Evolutionary conservation across 2,329 filamentous ascomycete species (phyloP), one percentile per base, ranked within the genome.

Genomic region (Xylaria digitata): DNA sequence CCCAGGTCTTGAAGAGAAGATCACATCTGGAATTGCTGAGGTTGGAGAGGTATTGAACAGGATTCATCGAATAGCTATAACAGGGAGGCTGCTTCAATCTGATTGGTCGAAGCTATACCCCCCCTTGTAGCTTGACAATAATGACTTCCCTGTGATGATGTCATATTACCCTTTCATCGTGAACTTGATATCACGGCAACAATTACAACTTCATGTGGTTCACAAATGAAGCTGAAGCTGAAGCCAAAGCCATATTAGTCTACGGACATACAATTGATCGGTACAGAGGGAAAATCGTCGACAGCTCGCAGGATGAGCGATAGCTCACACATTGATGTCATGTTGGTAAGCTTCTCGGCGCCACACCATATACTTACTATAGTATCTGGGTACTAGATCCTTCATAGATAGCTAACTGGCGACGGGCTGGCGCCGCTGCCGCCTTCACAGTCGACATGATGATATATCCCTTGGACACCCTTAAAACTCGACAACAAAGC

Each of bases 401-500:
- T 37, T 32, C 23, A 52, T 19, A 17, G 37, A 40, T 13, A 53
- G 43, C 68, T 66, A 34, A 70, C 40, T 13, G 7, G 37, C 17
- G 26, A 50, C 65, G 96, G 92, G 93, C 94, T 53, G 94, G 94
- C 63, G 93, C 93, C 61, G 86, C 92, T 61, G 94, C 94, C 69
- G 94, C 93, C 30, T 93, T 97, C 77, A 90, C 91, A 0, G 91
- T 97, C 63, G 93, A 97, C 78, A 83, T 96, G 55, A 83, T 97
- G 17, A 87, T 97, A 42, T 97, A 96, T 75, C 94, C 94, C 0
- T 84, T 97, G 17, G 94, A 97, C 77, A 97, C 94, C 0, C 83
- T 97, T 74, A 97, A 97, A 78, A 97, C 94, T 7, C 87, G 94
- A 9, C 86, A 93, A 54, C 94, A 97, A 77, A 93, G 90, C 60